Percentiles rank a stretch among this genome's conserved stretches.
phyloP scores from a whole-genome alignment of 805 yeast species.

The Suhomyces faveliae region DNA sequence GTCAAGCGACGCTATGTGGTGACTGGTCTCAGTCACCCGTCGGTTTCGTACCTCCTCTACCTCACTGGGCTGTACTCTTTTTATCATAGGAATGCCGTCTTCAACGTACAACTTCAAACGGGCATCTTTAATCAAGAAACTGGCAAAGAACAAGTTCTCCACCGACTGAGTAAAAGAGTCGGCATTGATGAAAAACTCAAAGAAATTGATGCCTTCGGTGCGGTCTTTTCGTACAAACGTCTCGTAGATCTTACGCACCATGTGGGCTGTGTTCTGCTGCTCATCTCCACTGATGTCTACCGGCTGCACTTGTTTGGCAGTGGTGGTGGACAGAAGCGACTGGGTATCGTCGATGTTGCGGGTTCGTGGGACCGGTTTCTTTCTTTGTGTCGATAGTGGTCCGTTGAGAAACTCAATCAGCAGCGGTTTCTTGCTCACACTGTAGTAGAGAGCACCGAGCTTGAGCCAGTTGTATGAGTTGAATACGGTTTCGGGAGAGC shows the following conservation, averaged over 20 bases:
- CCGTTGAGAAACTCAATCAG: slow-evolving; percentile 67
- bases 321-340: slow-evolving; percentile 31
- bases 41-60: slow-evolving; percentile 17
- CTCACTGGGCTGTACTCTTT: slow-evolving; percentile 25
- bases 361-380: slow-evolving; percentile 32
- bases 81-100: slow-evolving; percentile 46
- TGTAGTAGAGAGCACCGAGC: slow-evolving; percentile 52
- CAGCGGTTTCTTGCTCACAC: slow-evolving; percentile 46
- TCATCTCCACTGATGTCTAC: slow-evolving; percentile 50
- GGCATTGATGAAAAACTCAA: slow-evolving; percentile 71
- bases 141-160: slow-evolving; percentile 79
- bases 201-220: slow-evolving; percentile 51
- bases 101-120: slow-evolving; percentile 53
- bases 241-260: slow-evolving; percentile 55
- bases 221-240: slow-evolving; percentile 29
- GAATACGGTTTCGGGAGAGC: slow-evolving; percentile 27
- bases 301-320: slow-evolving; percentile 56
- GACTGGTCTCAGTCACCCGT: slow-evolving; percentile 37
- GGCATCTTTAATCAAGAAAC: slow-evolving; percentile 78
- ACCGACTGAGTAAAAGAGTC: slow-evolving; percentile 71
- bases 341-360: slow-evolving; percentile 43
- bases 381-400: slow-evolving; percentile 62
- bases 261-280: slow-evolving; percentile 57
- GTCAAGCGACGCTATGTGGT: slow-evolving; percentile 72
- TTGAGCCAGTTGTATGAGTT: slow-evolving; percentile 56